A percentile compares a stretch with the other conserved stretches of the same genome.
Evolutionary conservation across 768 basidiomycete species (phyloP).

Genomic region (Termitomyces titanicus): DNA sequence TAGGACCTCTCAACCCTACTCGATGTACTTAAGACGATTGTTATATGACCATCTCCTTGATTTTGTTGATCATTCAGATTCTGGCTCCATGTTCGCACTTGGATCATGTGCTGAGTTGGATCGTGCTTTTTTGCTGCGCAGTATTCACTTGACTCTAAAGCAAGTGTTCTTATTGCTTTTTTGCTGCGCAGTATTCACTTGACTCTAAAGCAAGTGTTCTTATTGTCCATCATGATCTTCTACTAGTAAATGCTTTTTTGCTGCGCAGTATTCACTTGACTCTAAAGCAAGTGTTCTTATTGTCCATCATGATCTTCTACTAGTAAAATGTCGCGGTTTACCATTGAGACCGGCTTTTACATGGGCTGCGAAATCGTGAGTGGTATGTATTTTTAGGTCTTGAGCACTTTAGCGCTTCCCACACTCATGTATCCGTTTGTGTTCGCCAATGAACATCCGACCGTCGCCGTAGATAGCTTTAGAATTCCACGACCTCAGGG

Average conservation of each 20-base stretch:
- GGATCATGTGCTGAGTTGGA: not conserved
- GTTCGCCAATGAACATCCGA: too few relatives aligned
- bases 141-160: not conserved
- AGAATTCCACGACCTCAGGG: too few relatives aligned
- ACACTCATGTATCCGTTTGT: too few relatives aligned
- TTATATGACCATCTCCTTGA: not conserved
- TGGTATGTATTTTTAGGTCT: not conserved
- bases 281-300: too few relatives aligned
- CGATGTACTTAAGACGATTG: conserved; percentile 2
- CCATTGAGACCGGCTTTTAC: not conserved
- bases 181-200: too few relatives aligned
- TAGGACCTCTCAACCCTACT: not conserved
- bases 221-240: too few relatives aligned
- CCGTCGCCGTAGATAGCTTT: not conserved
- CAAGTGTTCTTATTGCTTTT: too few relatives aligned
- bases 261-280: not conserved
- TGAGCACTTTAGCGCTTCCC: too few relatives aligned
- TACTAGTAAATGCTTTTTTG: too few relatives aligned
- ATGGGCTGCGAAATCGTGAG: not conserved
- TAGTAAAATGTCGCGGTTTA: too few relatives aligned
- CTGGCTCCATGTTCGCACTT: not conserved
- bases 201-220: not conserved
- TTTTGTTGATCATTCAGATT: not conserved
- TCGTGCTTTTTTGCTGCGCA: too few relatives aligned
- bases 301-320: too few relatives aligned